Base-by-base conservation (phyloP, 1,139 yeast species). In the Zhuliangozyma blackwelliae region DNA sequence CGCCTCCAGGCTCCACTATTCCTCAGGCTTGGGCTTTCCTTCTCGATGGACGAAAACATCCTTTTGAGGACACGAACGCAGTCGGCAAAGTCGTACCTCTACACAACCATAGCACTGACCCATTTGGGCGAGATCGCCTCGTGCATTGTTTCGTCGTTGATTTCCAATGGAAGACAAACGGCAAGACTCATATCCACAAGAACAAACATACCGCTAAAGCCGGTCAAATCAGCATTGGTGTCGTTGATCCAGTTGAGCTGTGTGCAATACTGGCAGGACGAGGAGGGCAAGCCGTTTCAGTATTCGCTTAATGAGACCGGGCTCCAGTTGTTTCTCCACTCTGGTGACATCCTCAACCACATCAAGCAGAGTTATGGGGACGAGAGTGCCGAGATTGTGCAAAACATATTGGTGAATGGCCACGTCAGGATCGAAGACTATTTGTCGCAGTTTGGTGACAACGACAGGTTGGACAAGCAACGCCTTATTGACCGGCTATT, bases 331-430 rank as follows among this genome's bases (percentile, higher is more conserved):
- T 65, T 87, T 37, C 56, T 89, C 25, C 86, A 88, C 59, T 72
- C 90, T 27, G 97, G 96, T 25, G 86, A 86, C 36, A 79, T 89
- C 42, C 68, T 87, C 28, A 61, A 75, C 31, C 69, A 71, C 38
- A 72, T 84, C 29, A 69, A 71, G 38, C 40, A 46, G 8, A 37
- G 42, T 10, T 63, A 65, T 39, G 74, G 70, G n/a, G 70, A 69
- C 22, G 66, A 65, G 10, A 65, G 75, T 23, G 85, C 90, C 0
- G 82, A 82, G 43, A 75, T 88, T 28, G 68, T 86, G n/a, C 89
- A 85, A 50, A 87, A 84, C 50, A 66, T 89, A 34, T 49, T 66
- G 70, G 50, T 73, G 68, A 35, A 69, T 69, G 64, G 97, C 76
- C 83, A 82, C 48, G 58, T 89, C 38, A 72, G 79, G 12, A 63